Evolutionary conservation across 345 rosid genomes (phyloP), one percentile per base, ranked within the genome.

Genomic region (Syzygium grande): DNA sequence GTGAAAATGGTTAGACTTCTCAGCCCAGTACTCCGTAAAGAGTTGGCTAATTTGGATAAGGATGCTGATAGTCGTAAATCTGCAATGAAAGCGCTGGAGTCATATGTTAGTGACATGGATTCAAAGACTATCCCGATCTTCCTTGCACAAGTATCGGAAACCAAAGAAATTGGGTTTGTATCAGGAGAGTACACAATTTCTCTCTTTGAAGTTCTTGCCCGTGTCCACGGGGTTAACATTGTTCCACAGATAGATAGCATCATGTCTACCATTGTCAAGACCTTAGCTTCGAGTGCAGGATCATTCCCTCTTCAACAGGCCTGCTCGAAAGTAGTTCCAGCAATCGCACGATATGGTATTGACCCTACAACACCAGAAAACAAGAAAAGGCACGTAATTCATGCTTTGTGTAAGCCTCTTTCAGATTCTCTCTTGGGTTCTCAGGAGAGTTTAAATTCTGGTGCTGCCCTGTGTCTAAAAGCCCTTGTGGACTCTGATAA

Each of bases 301-400:
- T 98, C 98, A 55, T 94, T 97, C 87, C 96, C 98, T 87, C 98
- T 98, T 89, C 99, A 97, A 87, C 99, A 98, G 86, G 98, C 99
- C 3, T 97, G 99, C 91, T 96, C 99, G 13, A 97, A 95, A 90
- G 99, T 96, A 58, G 94, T 98, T 17, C 96, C 97, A 1, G 98
- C 99, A 8, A 97, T 97, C 89, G 98, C 98, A 27, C 92, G 97
- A 61, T 97, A 96, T 61, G 98, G 97, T 25, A 94, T 98, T 83
- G 99, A 94, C 16, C 99, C 95, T 2, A 91, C 95, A 8, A 93
- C 92, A 14, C 92, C 89, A 0, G 96, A 94, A 63, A 97, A 96
- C 30, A 95, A 94, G 92, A 98, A 94, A 89, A 91, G 94, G 89
- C 89, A 86, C n/a, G 92, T 98, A 87, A 95, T 97, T 68, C 97